These are phyloP conservation scores for Dentipellis fragilis DNA, from an alignment of 768 basidiomycete species.

Conservation along the genomic window DNA sequence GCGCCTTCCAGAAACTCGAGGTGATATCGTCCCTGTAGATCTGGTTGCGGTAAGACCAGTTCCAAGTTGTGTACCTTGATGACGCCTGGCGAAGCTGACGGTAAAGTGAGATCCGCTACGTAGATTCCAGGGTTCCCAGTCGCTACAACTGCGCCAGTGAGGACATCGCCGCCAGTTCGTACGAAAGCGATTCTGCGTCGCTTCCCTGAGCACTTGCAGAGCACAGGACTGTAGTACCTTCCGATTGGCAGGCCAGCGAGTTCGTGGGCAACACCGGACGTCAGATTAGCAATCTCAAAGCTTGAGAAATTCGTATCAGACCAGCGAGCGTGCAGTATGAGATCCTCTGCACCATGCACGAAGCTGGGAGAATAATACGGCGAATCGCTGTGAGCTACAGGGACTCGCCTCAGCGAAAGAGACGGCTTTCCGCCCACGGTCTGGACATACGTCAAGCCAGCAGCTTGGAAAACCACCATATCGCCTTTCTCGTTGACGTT, in stretches of 20 bases:
- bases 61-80: not conserved
- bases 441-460: not conserved
- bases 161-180: not conserved
- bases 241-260: not conserved
- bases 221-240: not conserved
- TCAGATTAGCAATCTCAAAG: not conserved
- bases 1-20: not conserved
- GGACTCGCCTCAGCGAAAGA: not conserved
- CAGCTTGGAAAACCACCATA: not conserved
- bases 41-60: not conserved
- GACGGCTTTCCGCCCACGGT: not conserved
- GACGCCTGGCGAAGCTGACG: not conserved
- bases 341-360: not conserved
- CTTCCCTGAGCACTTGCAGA: not conserved
- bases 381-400: not conserved
- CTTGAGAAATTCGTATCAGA: not conserved
- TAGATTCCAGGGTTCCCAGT: not conserved
- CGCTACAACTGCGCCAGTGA: not conserved
- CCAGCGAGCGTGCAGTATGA: not conserved
- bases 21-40: not conserved
- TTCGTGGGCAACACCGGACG: not conserved
- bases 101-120: not conserved
- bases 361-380: not conserved
- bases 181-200: conserved; percentile 17
- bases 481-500: not conserved